Percentiles rank a stretch among this genome's conserved stretches.
These are phyloP conservation scores for Neobulgaria alba DNA, from an alignment of 2,329 filamentous ascomycete genomes.

Conservation along the genomic window DNA sequence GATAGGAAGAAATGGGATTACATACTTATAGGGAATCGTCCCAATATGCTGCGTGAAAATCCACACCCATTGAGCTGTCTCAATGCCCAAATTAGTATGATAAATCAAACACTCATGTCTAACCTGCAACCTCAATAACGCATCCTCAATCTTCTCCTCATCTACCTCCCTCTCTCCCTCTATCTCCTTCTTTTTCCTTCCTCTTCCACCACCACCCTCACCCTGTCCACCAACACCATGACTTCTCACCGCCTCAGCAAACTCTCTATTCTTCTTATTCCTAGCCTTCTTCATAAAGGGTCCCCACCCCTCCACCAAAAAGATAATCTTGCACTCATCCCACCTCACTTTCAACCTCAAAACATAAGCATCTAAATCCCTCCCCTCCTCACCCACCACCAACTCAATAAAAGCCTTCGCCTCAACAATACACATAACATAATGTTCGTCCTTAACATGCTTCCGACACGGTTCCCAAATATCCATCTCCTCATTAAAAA, in stretches of 20 bases:
- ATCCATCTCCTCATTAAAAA: slow-evolving; percentile 37
- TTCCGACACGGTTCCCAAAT: slow-evolving; percentile 40
- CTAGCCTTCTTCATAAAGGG: slow-evolving; percentile 61
- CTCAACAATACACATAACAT: slow-evolving; percentile 47
- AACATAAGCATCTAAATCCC: slow-evolving; percentile 51
- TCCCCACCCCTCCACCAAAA: slow-evolving; percentile 62
- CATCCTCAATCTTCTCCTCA: slow-evolving; percentile 62
- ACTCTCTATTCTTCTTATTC: slow-evolving; percentile 58
- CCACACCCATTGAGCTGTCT: slow-evolving; percentile 65
- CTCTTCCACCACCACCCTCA: slow-evolving; percentile 12
- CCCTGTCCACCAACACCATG: slow-evolving; percentile 32
- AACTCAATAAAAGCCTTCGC: slow-evolving; percentile 60
- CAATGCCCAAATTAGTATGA: slow-evolving; percentile 50
- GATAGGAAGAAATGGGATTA: background rate
- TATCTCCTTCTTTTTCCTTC: slow-evolving; percentile 33
- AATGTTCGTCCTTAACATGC: slow-evolving; percentile 37
- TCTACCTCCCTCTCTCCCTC: slow-evolving; percentile 42
- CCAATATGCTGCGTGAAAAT: slow-evolving; percentile 73
- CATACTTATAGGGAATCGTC: slow-evolving; percentile 60
- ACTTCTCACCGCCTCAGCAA: slow-evolving; percentile 53
- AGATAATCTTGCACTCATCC: slow-evolving; percentile 48
- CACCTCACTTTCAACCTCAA: slow-evolving; percentile 45
- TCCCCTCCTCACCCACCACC: slow-evolving; percentile 37
- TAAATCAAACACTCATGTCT: slow-evolving; percentile 59
- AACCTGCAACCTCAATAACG: slow-evolving; percentile 61